Base-by-base conservation (phyloP, 768 basidiomycete species). In the Cystofilobasidium bisporidii region DNA sequence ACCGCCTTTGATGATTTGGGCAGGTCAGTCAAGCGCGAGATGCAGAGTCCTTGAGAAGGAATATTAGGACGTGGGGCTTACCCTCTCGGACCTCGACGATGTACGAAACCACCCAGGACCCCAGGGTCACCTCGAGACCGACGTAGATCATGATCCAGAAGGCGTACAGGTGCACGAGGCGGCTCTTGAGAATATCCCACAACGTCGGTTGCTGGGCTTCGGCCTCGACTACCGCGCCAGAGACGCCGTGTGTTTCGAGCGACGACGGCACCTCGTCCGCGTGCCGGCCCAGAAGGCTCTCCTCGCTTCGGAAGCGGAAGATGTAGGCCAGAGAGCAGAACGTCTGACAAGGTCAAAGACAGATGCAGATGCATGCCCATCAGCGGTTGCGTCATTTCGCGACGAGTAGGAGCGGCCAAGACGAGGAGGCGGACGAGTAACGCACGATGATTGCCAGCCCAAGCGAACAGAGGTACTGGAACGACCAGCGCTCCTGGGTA, bases 381-480 rank as follows among this genome's bases (percentile, higher is more conserved):
- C n/a, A n/a, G n/a, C n/a, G n/a, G n/a, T n/a, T n/a, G 41, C 41
- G 41, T 17, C 24, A 3, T 30, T 40, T 22, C 33, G n/a, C 28
- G 33, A 58, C 40, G 24, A 33, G 33, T n/a, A n/a, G n/a, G n/a
- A n/a, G n/a, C n/a, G n/a, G n/a, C n/a, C n/a, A n/a, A n/a, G n/a
- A n/a, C 24, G 14, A 40, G 6, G 38, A 26, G 36, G 14, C 6
- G 45, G n/a, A n/a, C n/a, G 14, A 4, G 26, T n/a, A 20, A 67
- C 66, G 40, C 22, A 67, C 89, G 48, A 79, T 70, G 20, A 84
- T 64, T 0, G 87, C 84, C n/a, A 92, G 71, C 0, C 83, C 86
- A 0, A 91, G 76, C 0, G 88, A 88, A 0, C 78, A 78, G 12
- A 91, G 80, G 72, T 85, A 92, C 74, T 91, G 87, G 74, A 87